Percentiles rank a stretch among this genome's conserved stretches.
Evolutionary conservation across 192 early-diverging fungal genomes (phyloP).

Genomic region (Spinellus fusiger): DNA sequence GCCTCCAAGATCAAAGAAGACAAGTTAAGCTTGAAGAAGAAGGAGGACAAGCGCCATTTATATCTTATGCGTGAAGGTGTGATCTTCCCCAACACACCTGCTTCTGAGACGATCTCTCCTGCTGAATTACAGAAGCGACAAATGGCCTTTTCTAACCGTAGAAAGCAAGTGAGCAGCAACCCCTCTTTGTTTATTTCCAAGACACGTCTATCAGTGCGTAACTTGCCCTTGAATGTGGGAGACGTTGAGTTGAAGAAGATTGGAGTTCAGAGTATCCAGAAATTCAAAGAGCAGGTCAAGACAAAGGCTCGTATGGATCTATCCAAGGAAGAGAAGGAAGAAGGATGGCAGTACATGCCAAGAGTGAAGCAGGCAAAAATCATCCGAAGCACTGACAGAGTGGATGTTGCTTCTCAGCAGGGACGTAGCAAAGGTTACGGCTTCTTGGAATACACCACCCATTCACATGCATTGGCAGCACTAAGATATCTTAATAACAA

Average conservation of each 20-base stretch:
- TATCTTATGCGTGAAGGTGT: conserved; percentile 92
- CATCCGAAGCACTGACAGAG: conserved; percentile 67
- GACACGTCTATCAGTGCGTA: conserved; percentile 85
- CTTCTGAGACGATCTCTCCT: conserved; percentile 61
- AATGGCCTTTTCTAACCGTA: conserved; percentile 74
- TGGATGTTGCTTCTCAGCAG: conserved; percentile 67
- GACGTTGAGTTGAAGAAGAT: conserved; percentile 63
- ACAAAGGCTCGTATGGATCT: conserved; percentile 46
- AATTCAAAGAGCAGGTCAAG: conserved; percentile 73
- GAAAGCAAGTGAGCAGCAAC: conserved; percentile 74
- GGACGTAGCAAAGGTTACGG: conserved; percentile 81
- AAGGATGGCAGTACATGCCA: conserved; percentile 59
- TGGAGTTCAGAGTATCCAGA: conserved; percentile 58
- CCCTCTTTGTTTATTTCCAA: conserved; percentile 86
- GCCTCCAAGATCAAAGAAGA: conserved; percentile 59
- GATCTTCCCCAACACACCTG: conserved; percentile 79
- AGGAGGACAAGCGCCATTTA: conserved; percentile 77
- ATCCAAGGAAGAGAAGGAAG: conserved; percentile 52
- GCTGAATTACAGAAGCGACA: conserved; percentile 81
- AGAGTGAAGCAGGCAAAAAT: conserved; percentile 75
- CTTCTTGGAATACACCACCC: conserved; percentile 85
- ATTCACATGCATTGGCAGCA: conserved; percentile 89
- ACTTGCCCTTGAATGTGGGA: conserved; percentile 67
- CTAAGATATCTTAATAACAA: conserved; percentile 88
- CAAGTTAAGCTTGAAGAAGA: conserved; percentile 51